Evolutionary conservation across 108 stramenopile species (phyloP).

Genomic region (Skeletonema grethae): DNA sequence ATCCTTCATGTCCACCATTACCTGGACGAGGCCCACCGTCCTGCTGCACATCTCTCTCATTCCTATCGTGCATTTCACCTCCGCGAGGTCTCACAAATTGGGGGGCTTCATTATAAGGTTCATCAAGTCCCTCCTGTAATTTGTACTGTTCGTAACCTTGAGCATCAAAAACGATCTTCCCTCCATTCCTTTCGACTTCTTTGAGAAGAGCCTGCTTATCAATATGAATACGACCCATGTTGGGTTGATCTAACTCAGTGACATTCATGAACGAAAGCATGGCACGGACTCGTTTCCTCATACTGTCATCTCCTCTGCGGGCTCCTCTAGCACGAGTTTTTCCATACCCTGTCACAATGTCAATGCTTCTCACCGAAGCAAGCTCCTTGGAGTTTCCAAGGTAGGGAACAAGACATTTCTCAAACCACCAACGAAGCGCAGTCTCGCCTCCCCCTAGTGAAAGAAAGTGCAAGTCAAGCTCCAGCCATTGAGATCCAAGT

Average conservation of each 20-base stretch:
- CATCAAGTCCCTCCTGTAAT: slow-evolving; percentile 44
- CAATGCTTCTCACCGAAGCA: slow-evolving; percentile 74
- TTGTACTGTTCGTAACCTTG: slow-evolving; percentile 67
- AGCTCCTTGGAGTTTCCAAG: slow-evolving; percentile 72
- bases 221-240: slow-evolving; percentile 83
- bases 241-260: slow-evolving; percentile 69
- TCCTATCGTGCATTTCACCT: slow-evolving; percentile 54
- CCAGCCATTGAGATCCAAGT: slow-evolving; percentile 84
- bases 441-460: slow-evolving; percentile 87
- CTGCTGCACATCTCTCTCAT: slow-evolving; percentile 42
- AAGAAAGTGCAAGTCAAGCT: slow-evolving; percentile 85
- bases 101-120: slow-evolving; percentile 59
- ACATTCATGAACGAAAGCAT: slow-evolving; percentile 89
- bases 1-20: slow-evolving; percentile 16
- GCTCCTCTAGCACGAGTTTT: slow-evolving; percentile 79
- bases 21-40: slow-evolving; percentile 6
- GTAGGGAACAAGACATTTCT: slow-evolving; percentile 83
- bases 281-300: slow-evolving; percentile 80
- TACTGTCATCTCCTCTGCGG: slow-evolving; percentile 79
- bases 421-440: slow-evolving; percentile 88
- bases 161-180: slow-evolving; percentile 74
- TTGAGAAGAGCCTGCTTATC: slow-evolving; percentile 66
- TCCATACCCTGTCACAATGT: slow-evolving; percentile 91
- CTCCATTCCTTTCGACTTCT: slow-evolving; percentile 68
- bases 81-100: slow-evolving; percentile 75